These are phyloP conservation scores for Boletus patriciae DNA, from an alignment of 768 basidiomycete species.

Conservation along the genomic window DNA sequence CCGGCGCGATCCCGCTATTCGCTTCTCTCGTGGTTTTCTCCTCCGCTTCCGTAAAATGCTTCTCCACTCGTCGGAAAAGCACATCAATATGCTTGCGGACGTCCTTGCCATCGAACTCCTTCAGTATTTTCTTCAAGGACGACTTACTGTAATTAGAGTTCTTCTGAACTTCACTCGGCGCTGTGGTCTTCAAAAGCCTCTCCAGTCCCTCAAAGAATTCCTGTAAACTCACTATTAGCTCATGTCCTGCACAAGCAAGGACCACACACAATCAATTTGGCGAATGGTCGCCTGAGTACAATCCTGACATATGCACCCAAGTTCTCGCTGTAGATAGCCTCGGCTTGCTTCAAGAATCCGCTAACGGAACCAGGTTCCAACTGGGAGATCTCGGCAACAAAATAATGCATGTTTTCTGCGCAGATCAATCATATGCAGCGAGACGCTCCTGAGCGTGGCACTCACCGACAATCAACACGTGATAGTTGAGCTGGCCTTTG, in stretches of 20 bases:
- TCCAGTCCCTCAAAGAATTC: conserved; percentile 95
- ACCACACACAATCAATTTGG: conserved; percentile 77
- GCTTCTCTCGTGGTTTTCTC: conserved; percentile 61
- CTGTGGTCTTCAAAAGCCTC: conserved; percentile 77
- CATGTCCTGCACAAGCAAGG: background rate
- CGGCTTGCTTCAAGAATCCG: conserved; percentile 68
- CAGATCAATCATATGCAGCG: conserved; percentile 3
- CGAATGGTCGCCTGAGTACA: conserved; percentile 81
- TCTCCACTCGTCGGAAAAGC: conserved; percentile 89
- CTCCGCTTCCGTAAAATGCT: conserved; percentile 87
- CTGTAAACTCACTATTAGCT: conserved; percentile 41
- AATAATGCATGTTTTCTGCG: conserved; percentile 95
- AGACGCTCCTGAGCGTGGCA: background rate
- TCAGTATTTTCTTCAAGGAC: conserved; percentile 78
- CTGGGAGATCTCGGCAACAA: conserved; percentile 77
- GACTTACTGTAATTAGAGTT: conserved; percentile 75
- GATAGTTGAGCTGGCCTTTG: conserved; percentile 95
- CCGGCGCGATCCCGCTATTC: conserved; percentile 52
- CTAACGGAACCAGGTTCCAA: conserved; percentile 64
- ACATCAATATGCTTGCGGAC: conserved; percentile 85
- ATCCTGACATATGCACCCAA: conserved; percentile 83
- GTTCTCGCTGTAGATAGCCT: conserved; percentile 88
- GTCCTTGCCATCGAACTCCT: conserved; percentile 86
- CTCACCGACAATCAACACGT: conserved; percentile 92
- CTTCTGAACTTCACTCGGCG: conserved; percentile 71